Evolutionary conservation across 352 stramenopile species (phyloP).

Genomic region (Phytophthora tubulina): DNA sequence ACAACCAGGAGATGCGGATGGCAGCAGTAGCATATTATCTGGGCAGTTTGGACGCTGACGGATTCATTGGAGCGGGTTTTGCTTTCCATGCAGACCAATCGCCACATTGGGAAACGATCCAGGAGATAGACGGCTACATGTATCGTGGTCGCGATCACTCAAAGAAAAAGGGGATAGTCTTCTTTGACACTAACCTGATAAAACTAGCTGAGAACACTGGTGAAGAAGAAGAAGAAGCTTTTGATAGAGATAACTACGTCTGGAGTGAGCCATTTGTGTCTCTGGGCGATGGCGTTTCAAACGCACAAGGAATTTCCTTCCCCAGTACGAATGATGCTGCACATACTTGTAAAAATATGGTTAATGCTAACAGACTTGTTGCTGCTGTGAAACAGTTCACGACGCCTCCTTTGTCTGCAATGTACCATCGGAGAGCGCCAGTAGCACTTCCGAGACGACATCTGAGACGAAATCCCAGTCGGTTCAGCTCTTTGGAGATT

Average conservation of each 20-base stretch:
- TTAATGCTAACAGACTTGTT: constrained; percentile 4
- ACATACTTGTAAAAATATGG: neutral
- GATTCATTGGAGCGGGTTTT: constrained; percentile 69
- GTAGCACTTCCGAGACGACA: neutral
- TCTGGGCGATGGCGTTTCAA: constrained; percentile 37
- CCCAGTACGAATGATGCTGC: constrained; percentile 44
- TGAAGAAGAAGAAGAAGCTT: constrained; percentile 4
- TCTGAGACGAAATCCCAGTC: neutral
- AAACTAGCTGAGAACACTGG: constrained; percentile 15
- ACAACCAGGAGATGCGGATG: constrained; percentile 55
- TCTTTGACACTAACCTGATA: constrained; percentile 8
- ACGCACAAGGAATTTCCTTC: constrained; percentile 62
- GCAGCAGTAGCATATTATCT: constrained; percentile 64
- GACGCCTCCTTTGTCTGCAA: constrained; percentile 43
- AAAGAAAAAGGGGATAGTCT: neutral
- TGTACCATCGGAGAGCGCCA: neutral
- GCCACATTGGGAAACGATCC: constrained; percentile 52
- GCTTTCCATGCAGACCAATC: constrained; percentile 44
- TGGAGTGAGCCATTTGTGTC: constrained; percentile 68
- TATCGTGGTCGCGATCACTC: constrained; percentile 28
- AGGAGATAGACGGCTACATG: constrained; percentile 28
- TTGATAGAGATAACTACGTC: constrained; percentile 28
- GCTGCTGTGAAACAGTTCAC: constrained; percentile 46
- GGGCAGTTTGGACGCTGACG: constrained; percentile 50
- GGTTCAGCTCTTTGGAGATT: constrained; percentile 57